Base-by-base conservation (phyloP, 768 basidiomycete species). In the Macrolepiota dolichaula region DNA sequence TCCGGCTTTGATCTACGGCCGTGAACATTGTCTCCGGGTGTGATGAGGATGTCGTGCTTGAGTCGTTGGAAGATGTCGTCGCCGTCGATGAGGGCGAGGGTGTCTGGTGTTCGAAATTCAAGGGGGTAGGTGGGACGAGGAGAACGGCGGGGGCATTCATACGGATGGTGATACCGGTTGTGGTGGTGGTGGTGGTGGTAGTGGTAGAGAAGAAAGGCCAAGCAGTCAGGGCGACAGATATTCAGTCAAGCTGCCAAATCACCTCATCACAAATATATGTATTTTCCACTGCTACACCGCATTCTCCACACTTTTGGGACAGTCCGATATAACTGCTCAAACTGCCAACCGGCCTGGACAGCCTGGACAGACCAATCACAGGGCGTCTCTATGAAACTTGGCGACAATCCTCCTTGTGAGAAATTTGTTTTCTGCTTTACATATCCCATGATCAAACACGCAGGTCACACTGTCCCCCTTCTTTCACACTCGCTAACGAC, bases 71-170 rank as follows among this genome's bases (percentile, higher is more conserved):
- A 32, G 71, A 65, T n/a, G 73, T 69, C 46, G 71, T 69, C 1
- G 70, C 65, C 36, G 72, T 54, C 19, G 67, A 66, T 25, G 69
- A 59, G 47, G 68, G 66, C 40, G 63, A 56, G 25, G 64, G 55
- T 27, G 60, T 57, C 12, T 58, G 42, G 32, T 60, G 64, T 2
- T 67, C 65, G 59, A 68, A 66, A 24, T 61, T 64, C 36, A 73
- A 62, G 42, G 75, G 72, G 17, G 73, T 70, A 40, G 76, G 68
- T 2, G 76, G 73, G 37, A 76, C 70, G 37, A 77, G 68, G 59
- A 76, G 69, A 65, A 79, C 69, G 64, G 75, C 72, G 63, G 76
- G 76, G 1, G 77, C 67, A 61, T 77, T 77, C 76, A 81, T 79
- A 46, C 50, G 47, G 37, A 49, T 36, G 27, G 29, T n/a, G n/a